These are phyloP conservation scores for Melocanna baccifera DNA, from an alignment of 176 grass and related monocot genomes.

Conservation along the genomic window DNA sequence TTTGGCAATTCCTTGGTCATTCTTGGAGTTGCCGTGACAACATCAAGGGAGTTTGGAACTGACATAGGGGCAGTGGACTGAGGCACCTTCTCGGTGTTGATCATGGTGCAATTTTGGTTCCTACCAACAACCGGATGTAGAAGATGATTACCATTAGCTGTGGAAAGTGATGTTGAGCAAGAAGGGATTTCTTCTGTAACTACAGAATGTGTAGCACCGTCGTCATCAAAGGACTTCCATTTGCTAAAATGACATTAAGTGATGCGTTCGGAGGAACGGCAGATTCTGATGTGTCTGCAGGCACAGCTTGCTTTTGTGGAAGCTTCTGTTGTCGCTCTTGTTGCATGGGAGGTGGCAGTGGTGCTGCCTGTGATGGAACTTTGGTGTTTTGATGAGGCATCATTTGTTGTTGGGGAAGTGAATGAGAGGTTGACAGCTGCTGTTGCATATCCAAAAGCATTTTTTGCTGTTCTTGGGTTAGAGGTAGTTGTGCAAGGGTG, in stretches of 20 bases:
- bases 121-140: slow-evolving; percentile 39
- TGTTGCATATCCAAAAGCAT: slow-evolving; percentile 72
- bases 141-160: slow-evolving; percentile 54
- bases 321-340: slow-evolving; percentile 55
- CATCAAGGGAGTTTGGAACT: slow-evolving; percentile 55
- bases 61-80: slow-evolving; percentile 49
- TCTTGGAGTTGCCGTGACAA: slow-evolving; percentile 26
- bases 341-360: slow-evolving; percentile 33
- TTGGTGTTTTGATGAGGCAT: slow-evolving; percentile 54
- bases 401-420: slow-evolving; percentile 65
- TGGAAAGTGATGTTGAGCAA: slow-evolving; percentile 83
- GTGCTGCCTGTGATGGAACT: slow-evolving; percentile 36
- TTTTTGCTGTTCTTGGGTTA: slow-evolving; percentile 89
- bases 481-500: slow-evolving; percentile 64
- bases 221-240: slow-evolving; percentile 46
- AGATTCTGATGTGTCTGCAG: slow-evolving; percentile 39
- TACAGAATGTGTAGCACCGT: slow-evolving; percentile 50
- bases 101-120: slow-evolving; percentile 35
- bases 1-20: slow-evolving; percentile 52
- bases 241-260: slow-evolving; percentile 30
- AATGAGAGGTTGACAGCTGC: slow-evolving; percentile 62
- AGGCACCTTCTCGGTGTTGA: slow-evolving; percentile 57
- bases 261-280: slow-evolving; percentile 18
- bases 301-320: slow-evolving; percentile 55
- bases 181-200: slow-evolving; percentile 83